A percentile compares a stretch with the other conserved stretches of the same genome.
Conservation (phyloP, 768 basidiomycete species). For the Mycena epipterygia region DNA sequence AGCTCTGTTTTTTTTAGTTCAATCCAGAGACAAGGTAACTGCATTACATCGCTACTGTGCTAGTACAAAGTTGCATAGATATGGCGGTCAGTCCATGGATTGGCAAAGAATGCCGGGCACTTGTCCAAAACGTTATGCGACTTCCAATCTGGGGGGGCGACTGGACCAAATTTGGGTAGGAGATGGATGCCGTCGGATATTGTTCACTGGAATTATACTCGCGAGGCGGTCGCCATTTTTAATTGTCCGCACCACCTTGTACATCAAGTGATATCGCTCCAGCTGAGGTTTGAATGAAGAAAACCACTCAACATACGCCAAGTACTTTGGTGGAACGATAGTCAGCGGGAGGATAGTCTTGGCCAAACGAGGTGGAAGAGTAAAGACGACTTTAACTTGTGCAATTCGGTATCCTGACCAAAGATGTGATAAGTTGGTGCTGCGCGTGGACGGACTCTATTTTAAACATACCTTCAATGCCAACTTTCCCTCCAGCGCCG, state of each 20-base stretch:
- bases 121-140: conserved; percentile 7
- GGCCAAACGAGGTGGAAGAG: conserved; percentile 29
- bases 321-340: conserved; percentile 24
- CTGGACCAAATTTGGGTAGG: too few species aligned
- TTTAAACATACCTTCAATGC: conserved; percentile 38
- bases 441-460: background rate
- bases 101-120: conserved; percentile 5
- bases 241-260: conserved; percentile 30
- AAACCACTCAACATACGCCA: conserved; percentile 47
- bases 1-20: too few species aligned
- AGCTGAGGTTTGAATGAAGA: conserved; percentile 29
- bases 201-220: conserved; percentile 44
- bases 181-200: background rate
- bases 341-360: too few species aligned
- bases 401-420: background rate
- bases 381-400: conserved; percentile 20
- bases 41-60: too few species aligned
- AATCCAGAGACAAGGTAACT: too few species aligned
- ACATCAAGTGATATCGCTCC: conserved; percentile 36
- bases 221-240: conserved; percentile 26
- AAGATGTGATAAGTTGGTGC: background rate
- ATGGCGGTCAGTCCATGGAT: too few species aligned
- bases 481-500: conserved; percentile 10
- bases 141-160: background rate
- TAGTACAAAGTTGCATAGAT: too few species aligned